Conservation (phyloP, 148 eudicot genomes). For the Nyssa sinensis region DNA sequence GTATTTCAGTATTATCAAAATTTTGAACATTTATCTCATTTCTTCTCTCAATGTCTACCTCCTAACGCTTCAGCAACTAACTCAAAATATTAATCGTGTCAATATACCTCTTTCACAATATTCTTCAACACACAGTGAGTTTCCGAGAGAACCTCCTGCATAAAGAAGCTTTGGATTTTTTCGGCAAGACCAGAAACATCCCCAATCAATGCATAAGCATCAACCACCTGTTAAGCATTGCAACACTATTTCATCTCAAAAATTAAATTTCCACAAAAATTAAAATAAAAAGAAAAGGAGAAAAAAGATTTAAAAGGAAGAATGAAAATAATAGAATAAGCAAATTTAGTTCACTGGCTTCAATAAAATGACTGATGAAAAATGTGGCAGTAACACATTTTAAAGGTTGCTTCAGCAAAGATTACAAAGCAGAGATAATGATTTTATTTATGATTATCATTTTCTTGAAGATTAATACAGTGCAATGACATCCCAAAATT, state of each 20-base stretch:
- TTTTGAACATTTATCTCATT: constrained; percentile 4
- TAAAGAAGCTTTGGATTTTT: constrained; percentile 93
- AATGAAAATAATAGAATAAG: background rate
- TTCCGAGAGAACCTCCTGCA: constrained; percentile 98
- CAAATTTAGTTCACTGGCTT: background rate
- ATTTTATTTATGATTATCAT: too few species aligned
- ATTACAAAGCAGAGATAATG: background rate
- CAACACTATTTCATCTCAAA: background rate
- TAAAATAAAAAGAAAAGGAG: background rate
- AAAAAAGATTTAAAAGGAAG: background rate
- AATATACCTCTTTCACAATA: constrained; percentile 68
- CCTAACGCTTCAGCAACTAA: background rate
- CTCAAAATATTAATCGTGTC: background rate
- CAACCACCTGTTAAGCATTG: constrained; percentile 63
- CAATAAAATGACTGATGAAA: background rate
- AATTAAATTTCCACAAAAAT: background rate
- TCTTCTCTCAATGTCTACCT: background rate
- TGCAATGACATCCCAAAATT: too few species aligned
- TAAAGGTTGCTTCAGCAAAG: background rate
- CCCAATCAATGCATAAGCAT: constrained; percentile 94
- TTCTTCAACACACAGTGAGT: constrained; percentile 72
- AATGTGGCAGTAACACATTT: background rate
- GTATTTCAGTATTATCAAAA: background rate
- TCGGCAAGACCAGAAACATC: constrained; percentile 95
- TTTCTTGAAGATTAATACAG: too few species aligned